Evolutionary conservation across 345 rosid genomes (phyloP).

Genomic region (Zanthoxylum bungeanum): DNA sequence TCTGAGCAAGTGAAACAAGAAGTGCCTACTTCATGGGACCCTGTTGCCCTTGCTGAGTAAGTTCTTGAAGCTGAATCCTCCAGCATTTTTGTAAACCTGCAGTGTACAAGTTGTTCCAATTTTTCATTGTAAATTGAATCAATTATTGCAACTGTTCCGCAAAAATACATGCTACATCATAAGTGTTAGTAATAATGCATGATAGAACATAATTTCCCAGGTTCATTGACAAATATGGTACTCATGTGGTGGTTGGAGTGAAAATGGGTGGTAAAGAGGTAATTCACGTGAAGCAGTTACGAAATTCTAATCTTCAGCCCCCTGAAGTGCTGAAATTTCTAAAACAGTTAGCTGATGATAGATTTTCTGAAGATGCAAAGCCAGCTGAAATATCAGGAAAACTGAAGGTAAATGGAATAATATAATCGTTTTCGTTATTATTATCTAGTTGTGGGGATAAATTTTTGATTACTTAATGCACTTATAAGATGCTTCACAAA

Average conservation of each 20-base stretch:
- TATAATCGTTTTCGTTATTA: background rate
- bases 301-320: slow-evolving; percentile 54
- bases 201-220: slow-evolving; percentile 26
- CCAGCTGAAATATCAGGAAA: slow-evolving; percentile 28
- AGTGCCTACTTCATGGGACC: slow-evolving; percentile 90
- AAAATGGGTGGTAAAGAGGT: slow-evolving; percentile 91
- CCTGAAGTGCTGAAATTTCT: slow-evolving; percentile 59
- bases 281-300: slow-evolving; percentile 63
- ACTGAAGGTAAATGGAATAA: slow-evolving; percentile 36
- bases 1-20: slow-evolving; percentile 66
- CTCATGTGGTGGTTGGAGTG: slow-evolving; percentile 76
- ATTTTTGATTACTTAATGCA: background rate
- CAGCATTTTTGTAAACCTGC: background rate
- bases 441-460: background rate
- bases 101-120: background rate
- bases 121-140: background rate
- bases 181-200: background rate
- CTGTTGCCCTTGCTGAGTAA: slow-evolving; percentile 88
- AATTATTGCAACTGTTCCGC: background rate
- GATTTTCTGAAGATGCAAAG: slow-evolving; percentile 42
- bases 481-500: background rate
- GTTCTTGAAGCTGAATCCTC: slow-evolving; percentile 18
- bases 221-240: slow-evolving; percentile 85
- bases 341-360: slow-evolving; percentile 60
- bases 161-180: background rate